Evolutionary conservation across 2,329 filamentous ascomycete genomes (phyloP), one percentile per base, ranked within the genome.

Genomic region (Thielaviopsis musarum): DNA sequence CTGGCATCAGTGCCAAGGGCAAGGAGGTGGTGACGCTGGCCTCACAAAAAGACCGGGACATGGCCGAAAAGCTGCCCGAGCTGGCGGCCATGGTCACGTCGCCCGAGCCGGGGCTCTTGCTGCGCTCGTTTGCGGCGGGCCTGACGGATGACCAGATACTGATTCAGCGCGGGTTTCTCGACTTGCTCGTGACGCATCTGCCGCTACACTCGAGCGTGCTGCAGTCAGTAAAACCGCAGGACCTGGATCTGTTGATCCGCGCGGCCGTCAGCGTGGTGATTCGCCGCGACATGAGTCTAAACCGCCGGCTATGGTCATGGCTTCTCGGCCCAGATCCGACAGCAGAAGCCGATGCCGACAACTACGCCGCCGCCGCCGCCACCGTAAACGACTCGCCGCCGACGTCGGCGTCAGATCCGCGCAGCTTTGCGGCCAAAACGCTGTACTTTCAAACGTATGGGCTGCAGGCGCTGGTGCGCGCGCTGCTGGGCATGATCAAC

Each of bases 281-380:
- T 21, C 81, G 93, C 56, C 82, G 91, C 70, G 93, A 98, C 64
- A 98, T 98, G 93, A 95, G 91, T 68, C 74, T 98, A 55, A 98
- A 98, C 69, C 78, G 93, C 65, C 82, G 93, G 45, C 74, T 98
- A n/a, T 97, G 91, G 90, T 83, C 87, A 52, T 98, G 93, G 93
- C 84, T 97, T 62, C 76, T 98, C 1, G 93, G 93, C 0, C 91
- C 91, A 2, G 88, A 80, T 56, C 79, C 79, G 51, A 65, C 75
- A n/a, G 48, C 57, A 22, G 60, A 61, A 54, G 54, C 30, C 1
- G 60, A 61, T 15, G 38, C 30, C 5, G 60, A 61, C 34, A n/a
- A 48, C 55, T 66, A 71, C 22, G 65, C 71, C 59, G 77, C 83
- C 61, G 65, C 73, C 22, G 77, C 83, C 56, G 71, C 70, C 0